phyloP scores from a whole-genome alignment of 805 yeast species.

The Candida railenensis region DNA sequence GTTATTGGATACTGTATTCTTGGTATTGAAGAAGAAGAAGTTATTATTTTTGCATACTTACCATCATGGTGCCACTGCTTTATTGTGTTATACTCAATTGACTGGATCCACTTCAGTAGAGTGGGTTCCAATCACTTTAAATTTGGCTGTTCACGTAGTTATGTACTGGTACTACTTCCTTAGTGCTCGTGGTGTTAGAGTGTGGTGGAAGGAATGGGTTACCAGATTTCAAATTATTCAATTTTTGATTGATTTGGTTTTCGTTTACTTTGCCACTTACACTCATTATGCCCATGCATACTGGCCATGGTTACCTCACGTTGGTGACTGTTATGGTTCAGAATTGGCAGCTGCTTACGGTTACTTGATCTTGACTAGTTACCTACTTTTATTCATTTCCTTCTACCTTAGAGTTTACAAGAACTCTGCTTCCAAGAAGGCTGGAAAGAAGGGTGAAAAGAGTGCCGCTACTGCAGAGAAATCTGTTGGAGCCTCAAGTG shows the following conservation, averaged over 20 bases:
- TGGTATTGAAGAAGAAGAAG: conserved; percentile 89
- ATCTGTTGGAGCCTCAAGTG: conserved; percentile 11
- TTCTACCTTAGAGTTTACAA: conserved; percentile 88
- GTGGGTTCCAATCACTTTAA: conserved; percentile 91
- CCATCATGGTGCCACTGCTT: conserved; percentile 98
- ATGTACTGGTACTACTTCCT: conserved; percentile 98
- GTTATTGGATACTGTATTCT: conserved; percentile 85
- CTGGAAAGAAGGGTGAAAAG: conserved; percentile 13
- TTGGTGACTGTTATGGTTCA: conserved; percentile 84
- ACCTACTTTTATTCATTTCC: conserved; percentile 84
- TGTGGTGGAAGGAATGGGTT: conserved; percentile 99
- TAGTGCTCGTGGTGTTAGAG: conserved; percentile 88
- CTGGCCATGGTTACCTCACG: conserved; percentile 64
- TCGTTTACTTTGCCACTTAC: conserved; percentile 92
- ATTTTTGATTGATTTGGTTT: conserved; percentile 82
- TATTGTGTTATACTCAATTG: conserved; percentile 89
- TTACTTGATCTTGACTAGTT: conserved; percentile 81
- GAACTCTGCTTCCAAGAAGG: conserved; percentile 34
- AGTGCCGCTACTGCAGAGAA: conserved; percentile 11
- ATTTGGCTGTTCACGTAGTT: conserved; percentile 89
- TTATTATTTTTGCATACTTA: conserved; percentile 91
- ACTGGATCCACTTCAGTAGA: conserved; percentile 87
- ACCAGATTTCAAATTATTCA: conserved; percentile 94
- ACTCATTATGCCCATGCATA: conserved; percentile 79
- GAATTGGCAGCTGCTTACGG: conserved; percentile 93